These are phyloP conservation scores for Astragalus membranaceus DNA, from an alignment of 306 rosid species.

Conservation along the genomic window DNA sequence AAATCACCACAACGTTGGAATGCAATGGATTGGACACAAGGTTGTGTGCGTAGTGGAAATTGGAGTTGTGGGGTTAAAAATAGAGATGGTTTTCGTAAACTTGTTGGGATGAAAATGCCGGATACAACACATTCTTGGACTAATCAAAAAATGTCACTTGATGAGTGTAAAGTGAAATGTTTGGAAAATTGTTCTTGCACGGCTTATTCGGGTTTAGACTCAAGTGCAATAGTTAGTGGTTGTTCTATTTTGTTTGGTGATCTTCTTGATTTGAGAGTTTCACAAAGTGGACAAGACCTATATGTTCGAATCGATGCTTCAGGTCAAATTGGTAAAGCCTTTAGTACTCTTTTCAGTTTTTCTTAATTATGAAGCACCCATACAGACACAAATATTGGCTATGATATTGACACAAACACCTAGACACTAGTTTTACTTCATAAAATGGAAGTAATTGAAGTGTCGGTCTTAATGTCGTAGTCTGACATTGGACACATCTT, in stretches of 20 bases:
- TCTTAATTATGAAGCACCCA: no score
- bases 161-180: neutral
- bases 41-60: constrained; percentile 6
- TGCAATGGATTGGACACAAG: neutral
- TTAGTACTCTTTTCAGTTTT: neutral
- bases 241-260: constrained; percentile 7
- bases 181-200: constrained; percentile 15
- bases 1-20: neutral
- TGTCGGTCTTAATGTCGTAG: no score
- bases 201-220: neutral
- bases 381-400: no score
- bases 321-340: neutral
- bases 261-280: neutral
- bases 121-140: constrained; percentile 13
- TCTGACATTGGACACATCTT: no score
- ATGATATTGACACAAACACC: no score
- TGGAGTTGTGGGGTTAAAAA: constrained; percentile 9
- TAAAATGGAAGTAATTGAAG: no score
- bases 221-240: neutral
- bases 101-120: constrained; percentile 14
- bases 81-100: constrained; percentile 14
- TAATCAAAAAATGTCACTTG: neutral
- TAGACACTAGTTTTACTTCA: no score
- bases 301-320: constrained; percentile 13
- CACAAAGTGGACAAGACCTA: neutral